These are phyloP conservation scores for Ophiostoma sp. DNA, from an alignment of 2,329 filamentous ascomycete genomes.

Conservation along the genomic window DNA sequence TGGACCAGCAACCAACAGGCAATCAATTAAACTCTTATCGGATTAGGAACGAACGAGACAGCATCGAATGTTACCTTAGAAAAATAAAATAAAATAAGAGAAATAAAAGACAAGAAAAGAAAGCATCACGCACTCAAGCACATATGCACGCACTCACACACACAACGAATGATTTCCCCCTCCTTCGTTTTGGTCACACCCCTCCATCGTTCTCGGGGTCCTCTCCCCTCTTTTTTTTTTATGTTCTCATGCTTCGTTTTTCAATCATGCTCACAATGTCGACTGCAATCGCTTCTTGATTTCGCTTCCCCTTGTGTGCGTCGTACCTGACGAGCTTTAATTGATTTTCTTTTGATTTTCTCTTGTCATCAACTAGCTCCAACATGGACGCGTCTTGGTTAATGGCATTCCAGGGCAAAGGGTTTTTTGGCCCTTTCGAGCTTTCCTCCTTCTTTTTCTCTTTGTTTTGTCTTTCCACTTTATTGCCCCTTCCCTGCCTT, in stretches of 20 bases:
- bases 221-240: neutral
- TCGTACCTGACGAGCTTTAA: neutral
- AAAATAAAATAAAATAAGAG: neutral
- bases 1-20: neutral
- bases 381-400: neutral
- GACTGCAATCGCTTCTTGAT: too few species aligned
- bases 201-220: neutral
- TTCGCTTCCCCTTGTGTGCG: neutral
- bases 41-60: neutral
- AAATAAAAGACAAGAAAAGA: neutral
- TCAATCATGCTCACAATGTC: too few species aligned
- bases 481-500: neutral
- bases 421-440: neutral
- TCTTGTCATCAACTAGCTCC: neutral
- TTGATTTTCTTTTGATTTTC: neutral
- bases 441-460: neutral
- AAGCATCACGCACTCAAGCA: neutral
- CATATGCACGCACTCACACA: neutral
- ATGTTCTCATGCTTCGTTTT: neutral
- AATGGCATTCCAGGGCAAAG: neutral
- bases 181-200: constrained; percentile 7
- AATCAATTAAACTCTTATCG: neutral
- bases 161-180: neutral
- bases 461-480: neutral
- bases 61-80: neutral